Percentiles rank a stretch among this genome's conserved stretches.
These are phyloP conservation scores for Umbelopsis ramanniana DNA, from an alignment of 192 early-diverging fungal genomes.

Conservation along the genomic window DNA sequence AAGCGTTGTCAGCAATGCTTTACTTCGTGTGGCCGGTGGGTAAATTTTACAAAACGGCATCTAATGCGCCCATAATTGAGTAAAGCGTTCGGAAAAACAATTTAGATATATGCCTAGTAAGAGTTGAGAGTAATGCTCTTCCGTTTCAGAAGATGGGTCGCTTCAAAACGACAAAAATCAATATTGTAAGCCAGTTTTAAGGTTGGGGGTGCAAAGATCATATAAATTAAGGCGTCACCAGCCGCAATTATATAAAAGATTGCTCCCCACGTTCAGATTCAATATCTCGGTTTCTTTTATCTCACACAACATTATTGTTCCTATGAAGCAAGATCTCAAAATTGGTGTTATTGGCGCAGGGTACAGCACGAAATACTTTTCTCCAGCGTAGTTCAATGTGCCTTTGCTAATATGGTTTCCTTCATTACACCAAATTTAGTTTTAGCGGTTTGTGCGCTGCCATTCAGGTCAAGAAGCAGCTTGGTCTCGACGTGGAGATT, in stretches of 20 bases:
- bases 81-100: no score
- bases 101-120: no score
- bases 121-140: no score
- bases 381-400: no score
- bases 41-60: no score
- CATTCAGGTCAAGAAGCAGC: constrained; percentile 48
- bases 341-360: constrained; percentile 13
- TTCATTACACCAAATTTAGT: constrained; percentile 13
- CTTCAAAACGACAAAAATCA: no score
- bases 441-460: constrained; percentile 57
- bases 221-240: no score
- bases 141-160: no score
- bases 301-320: neutral
- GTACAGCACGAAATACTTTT: neutral
- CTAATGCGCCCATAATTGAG: no score
- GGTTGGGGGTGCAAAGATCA: neutral
- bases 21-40: neutral
- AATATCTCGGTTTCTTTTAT: neutral
- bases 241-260: neutral
- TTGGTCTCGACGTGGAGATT: constrained; percentile 46
- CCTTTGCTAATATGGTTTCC: no score
- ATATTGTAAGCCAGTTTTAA: neutral
- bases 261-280: neutral
- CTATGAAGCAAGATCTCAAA: neutral
- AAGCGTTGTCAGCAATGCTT: neutral